Percentiles rank a stretch among this genome's conserved stretches.
phyloP scores from a whole-genome alignment of 345 rosid species.

The Eucalyptus marginata region DNA sequence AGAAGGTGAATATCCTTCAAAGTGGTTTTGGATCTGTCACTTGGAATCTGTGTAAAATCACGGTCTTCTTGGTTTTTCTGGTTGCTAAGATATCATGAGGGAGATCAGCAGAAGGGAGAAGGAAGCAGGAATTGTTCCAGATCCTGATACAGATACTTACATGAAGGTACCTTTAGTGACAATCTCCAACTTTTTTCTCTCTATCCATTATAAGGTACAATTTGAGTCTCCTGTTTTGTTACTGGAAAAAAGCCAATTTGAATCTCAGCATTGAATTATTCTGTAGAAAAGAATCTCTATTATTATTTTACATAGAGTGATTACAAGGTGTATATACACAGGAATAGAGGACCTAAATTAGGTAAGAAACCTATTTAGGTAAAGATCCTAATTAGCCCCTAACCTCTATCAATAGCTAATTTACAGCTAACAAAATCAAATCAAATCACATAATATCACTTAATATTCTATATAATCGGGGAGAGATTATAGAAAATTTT shows the following conservation, averaged over 20 bases:
- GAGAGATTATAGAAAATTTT: no score
- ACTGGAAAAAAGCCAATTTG: neutral
- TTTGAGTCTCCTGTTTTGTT: neutral
- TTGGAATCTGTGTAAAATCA: neutral
- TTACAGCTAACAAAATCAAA: no score
- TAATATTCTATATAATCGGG: no score
- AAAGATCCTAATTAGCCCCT: no score
- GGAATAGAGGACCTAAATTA: no score
- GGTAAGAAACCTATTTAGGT: no score
- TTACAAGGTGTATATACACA: no score
- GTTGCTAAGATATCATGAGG: constrained; percentile 14
- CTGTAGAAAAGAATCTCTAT: no score
- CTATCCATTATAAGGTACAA: neutral
- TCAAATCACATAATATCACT: no score
- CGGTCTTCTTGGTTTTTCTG: neutral
- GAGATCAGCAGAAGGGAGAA: constrained; percentile 36
- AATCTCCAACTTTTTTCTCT: neutral
- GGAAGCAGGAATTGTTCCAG: constrained; percentile 27
- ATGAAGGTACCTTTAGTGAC: constrained; percentile 27
- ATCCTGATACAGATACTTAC: constrained; percentile 30
- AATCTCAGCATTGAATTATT: neutral
- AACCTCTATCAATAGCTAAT: no score
- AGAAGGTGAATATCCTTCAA: constrained; percentile 10
- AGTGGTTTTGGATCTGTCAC: neutral
- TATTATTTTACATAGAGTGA: no score